Base-by-base conservation (phyloP, 1,139 yeast genomes). In the Pichia sp. region DNA sequence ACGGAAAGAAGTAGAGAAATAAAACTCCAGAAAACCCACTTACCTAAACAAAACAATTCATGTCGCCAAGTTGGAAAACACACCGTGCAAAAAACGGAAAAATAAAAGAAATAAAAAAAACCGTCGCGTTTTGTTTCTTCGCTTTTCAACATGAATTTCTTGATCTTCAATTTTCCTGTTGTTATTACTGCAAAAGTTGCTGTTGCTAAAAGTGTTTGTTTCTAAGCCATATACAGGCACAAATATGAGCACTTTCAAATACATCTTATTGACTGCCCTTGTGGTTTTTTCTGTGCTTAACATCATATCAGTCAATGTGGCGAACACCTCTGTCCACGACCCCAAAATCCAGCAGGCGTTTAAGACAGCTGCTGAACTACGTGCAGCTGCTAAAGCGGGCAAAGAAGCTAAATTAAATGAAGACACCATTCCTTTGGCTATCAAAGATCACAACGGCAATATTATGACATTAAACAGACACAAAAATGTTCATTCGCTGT, bases 401-500 rank as follows among this genome's bases (percentile, higher is more conserved):
- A 40, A 30, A 5, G 39, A 30, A 8, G 39, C 44, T 27, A 43
- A 39, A 7, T 16, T n/a, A 12, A 40, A 39, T 12, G 36, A 25
- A 4, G 49, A 39, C 3, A 25, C 4, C 18, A 36, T 23, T 5
- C 26, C 34, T 3, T 7, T 20, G 12, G 22, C 25, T 2, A 39
- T 46, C n/a, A 32, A 43, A 15, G 49, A 45, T 34, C 53, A 50
- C 35, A 22, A 32, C 20, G 53, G 53, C 5, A 39, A 43, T 13
- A 32, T 22, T 4, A 7, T 43, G 7, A 32, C 44, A 2, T 47
- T 46, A 36, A 52, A 58, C 8, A 60, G 57, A 34, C 48, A 50
- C 24, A 62, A 59, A 44, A 57, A 62, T 43, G 54, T 56, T 11
- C 59, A 58, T 44, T 58, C 57, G 38, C 49, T 62, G 55, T 53